Percentiles rank a stretch among this genome's conserved stretches.
Conservation (phyloP, 768 basidiomycete species). For the Hericium coralloides region DNA sequence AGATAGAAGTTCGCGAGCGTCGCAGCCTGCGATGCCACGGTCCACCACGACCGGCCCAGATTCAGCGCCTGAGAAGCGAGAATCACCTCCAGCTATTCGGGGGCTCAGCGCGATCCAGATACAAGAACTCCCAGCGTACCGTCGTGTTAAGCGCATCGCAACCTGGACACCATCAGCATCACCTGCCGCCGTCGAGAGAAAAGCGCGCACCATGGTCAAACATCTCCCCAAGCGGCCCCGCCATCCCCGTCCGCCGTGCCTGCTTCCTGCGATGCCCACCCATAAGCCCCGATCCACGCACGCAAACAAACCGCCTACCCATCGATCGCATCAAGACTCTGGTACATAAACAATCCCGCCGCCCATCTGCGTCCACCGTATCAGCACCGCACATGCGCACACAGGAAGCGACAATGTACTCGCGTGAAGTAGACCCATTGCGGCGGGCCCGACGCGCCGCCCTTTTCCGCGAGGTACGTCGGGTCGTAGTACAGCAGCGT, state of each 20-base stretch:
- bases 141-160: conserved; percentile 95
- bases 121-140: conserved; percentile 27
- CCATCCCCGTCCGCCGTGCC: conserved; percentile 91
- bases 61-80: conserved; percentile 81
- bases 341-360: conserved; percentile 83
- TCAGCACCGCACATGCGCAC: neutral
- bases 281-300: neutral
- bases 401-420: conserved; percentile 18
- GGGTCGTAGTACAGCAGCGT: conserved; percentile 85
- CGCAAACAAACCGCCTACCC: conserved; percentile 38
- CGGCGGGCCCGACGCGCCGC: conserved; percentile 54
- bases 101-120: neutral
- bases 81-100: conserved; percentile 71
- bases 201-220: conserved; percentile 81
- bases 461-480: conserved; percentile 58
- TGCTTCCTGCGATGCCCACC: conserved; percentile 63
- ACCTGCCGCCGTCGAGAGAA: neutral
- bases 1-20: conserved; percentile 65
- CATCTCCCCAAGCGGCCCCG: conserved; percentile 95
- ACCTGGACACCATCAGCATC: conserved; percentile 30
- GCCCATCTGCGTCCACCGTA: conserved; percentile 61
- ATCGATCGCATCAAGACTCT: conserved; percentile 83
- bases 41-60: conserved; percentile 95
- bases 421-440: conserved; percentile 89
- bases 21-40: conserved; percentile 72